Conservation (phyloP, 306 rosid genomes). For the Castanopsis chinensis region DNA sequence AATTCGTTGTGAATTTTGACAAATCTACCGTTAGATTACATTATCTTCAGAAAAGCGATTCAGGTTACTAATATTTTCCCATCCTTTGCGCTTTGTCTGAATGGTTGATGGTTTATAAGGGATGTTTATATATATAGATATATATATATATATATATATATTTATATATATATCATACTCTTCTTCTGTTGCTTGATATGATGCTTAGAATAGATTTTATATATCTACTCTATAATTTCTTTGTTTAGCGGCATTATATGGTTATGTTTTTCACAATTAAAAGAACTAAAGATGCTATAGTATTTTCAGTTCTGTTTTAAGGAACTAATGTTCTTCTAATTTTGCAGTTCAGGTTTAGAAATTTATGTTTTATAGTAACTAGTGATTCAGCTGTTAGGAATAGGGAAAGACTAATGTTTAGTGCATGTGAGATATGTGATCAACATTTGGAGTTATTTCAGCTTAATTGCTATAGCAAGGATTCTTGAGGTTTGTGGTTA, state of each 20-base stretch:
- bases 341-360: background rate
- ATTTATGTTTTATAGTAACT: too few relatives aligned
- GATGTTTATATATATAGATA: too few relatives aligned
- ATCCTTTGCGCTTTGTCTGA: background rate
- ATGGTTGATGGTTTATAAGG: background rate
- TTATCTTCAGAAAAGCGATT: conserved; percentile 90
- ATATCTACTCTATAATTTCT: background rate
- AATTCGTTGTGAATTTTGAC: too few relatives aligned
- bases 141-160: too few relatives aligned
- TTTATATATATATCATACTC: background rate
- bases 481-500: background rate
- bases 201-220: background rate
- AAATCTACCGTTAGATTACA: too few relatives aligned
- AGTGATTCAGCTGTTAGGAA: background rate
- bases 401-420: background rate
- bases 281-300: too few relatives aligned
- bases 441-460: background rate
- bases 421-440: background rate
- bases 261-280: too few relatives aligned
- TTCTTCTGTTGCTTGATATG: background rate
- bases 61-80: conserved; percentile 48
- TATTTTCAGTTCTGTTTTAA: background rate
- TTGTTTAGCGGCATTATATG: background rate
- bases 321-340: background rate
- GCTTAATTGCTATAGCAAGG: background rate